Evolutionary conservation across 768 basidiomycete species (phyloP).

Genomic region (Macrolepiota fuliginosa): DNA sequence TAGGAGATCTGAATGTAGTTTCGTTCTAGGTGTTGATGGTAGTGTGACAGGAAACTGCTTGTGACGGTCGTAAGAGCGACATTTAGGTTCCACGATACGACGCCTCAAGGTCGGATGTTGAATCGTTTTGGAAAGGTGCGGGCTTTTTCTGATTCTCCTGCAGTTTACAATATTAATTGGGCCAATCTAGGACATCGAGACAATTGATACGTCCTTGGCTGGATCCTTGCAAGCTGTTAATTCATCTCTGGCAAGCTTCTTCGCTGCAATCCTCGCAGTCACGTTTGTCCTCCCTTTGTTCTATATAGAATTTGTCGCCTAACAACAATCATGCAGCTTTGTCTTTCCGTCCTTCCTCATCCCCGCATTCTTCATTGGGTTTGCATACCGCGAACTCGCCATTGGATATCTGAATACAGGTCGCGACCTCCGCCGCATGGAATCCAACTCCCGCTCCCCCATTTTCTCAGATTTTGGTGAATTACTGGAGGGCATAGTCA

Average conservation of each 20-base stretch:
- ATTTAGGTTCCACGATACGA: slow-evolving; percentile 83
- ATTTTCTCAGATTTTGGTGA: slow-evolving; percentile 85
- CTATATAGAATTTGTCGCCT: not conserved
- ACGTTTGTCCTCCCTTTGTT: slow-evolving; percentile 43
- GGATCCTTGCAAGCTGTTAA: slow-evolving; percentile 74
- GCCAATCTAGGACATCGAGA: slow-evolving; percentile 67
- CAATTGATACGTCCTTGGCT: slow-evolving; percentile 74
- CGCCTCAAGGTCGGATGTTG: slow-evolving; percentile 79
- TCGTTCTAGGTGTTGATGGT: slow-evolving; percentile 67
- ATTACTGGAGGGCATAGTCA: slow-evolving; percentile 86
- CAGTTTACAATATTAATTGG: not conserved
- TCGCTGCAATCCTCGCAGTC: slow-evolving; percentile 71
- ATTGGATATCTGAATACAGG: slow-evolving; percentile 78
- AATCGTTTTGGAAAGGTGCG: slow-evolving; percentile 77
- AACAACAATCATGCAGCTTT: slow-evolving; percentile 32
- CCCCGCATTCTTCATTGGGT: slow-evolving; percentile 72
- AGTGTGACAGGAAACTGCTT: slow-evolving; percentile 50
- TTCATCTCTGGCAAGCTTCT: slow-evolving; percentile 71
- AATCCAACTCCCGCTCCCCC: slow-evolving; percentile 82
- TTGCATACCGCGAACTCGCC: slow-evolving; percentile 66
- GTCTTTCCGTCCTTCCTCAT: slow-evolving; percentile 86
- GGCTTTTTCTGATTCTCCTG: not conserved
- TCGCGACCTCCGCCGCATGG: slow-evolving; percentile 85
- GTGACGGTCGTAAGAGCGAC: slow-evolving; percentile 75
- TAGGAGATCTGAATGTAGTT: no score